phyloP scores from a whole-genome alignment of 2,329 filamentous ascomycete genomes.

The Calonectria naviculata region DNA sequence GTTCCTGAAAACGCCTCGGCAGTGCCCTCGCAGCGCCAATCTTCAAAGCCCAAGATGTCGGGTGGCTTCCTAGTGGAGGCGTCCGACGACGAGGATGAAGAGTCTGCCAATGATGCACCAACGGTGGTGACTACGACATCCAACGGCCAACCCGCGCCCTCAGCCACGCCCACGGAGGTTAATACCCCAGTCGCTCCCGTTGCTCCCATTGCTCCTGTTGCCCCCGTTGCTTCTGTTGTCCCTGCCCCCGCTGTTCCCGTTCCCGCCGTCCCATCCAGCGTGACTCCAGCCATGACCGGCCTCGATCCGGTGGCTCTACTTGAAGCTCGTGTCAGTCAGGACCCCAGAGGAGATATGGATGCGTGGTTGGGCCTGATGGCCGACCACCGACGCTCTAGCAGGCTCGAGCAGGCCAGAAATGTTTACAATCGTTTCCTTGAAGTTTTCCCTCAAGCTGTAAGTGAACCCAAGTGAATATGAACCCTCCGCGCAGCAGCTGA shows the following conservation, averaged over 20 bases:
- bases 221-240: conserved; percentile 28
- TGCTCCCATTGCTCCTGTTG: conserved; percentile 14
- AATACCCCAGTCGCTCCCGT: conserved; percentile 23
- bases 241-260: conserved; percentile 31
- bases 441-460: conserved; percentile 90
- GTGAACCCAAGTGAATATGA: conserved; percentile 50
- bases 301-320: conserved; percentile 81
- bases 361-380: conserved; percentile 91
- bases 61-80: conserved; percentile 71
- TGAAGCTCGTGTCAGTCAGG: conserved; percentile 91
- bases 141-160: conserved; percentile 26
- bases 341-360: conserved; percentile 91
- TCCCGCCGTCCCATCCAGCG: conserved; percentile 42
- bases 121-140: conserved; percentile 23
- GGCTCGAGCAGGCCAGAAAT: conserved; percentile 82
- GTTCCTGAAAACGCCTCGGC: conserved; percentile 42
- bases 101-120: conserved; percentile 37
- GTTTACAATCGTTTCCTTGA: conserved; percentile 89
- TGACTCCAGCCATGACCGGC: conserved; percentile 53
- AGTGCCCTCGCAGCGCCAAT: conserved; percentile 41
- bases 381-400: conserved; percentile 84
- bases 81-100: conserved; percentile 67
- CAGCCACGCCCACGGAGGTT: conserved; percentile 37
- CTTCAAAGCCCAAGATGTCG: conserved; percentile 67
- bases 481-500: conserved; percentile 25